These are phyloP conservation scores for Metarhizium album DNA, from an alignment of 2,329 filamentous ascomycete species.

Conservation along the genomic window DNA sequence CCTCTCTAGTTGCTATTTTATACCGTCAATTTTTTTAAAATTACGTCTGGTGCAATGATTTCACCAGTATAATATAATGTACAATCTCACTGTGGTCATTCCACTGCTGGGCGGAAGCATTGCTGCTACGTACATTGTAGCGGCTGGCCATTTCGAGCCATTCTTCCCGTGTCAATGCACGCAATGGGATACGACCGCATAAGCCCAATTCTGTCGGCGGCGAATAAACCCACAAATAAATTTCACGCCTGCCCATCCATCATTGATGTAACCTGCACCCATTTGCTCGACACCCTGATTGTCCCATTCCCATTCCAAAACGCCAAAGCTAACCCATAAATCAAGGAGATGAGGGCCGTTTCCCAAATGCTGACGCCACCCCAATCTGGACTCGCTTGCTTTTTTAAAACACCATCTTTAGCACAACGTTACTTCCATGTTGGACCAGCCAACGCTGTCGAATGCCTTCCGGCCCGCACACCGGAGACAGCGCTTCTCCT, in stretches of 20 bases:
- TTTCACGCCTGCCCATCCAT: neutral
- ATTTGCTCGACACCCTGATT: neutral
- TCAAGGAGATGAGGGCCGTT: neutral
- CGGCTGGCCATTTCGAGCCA: too few species aligned
- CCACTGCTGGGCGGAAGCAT: too few species aligned
- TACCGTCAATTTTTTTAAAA: too few species aligned
- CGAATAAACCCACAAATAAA: neutral
- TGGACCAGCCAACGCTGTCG: conserved; percentile 11
- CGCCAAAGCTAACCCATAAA: neutral
- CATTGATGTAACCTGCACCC: neutral
- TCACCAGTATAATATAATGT: neutral
- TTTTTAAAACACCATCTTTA: conserved; percentile 1
- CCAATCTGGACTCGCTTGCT: neutral
- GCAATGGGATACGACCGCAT: neutral
- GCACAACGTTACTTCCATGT: conserved; percentile 12
- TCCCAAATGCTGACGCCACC: neutral
- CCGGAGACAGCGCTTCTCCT: conserved; percentile 39
- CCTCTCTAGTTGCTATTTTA: neutral
- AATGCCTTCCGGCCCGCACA: conserved; percentile 33
- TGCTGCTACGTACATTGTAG: neutral
- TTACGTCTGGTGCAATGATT: neutral
- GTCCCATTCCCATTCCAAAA: neutral
- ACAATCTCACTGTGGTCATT: too few species aligned
- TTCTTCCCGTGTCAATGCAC: too few species aligned
- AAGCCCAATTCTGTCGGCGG: neutral